Conservation (phyloP, 768 basidiomycete genomes). For the Hydnomerulius pinastri region DNA sequence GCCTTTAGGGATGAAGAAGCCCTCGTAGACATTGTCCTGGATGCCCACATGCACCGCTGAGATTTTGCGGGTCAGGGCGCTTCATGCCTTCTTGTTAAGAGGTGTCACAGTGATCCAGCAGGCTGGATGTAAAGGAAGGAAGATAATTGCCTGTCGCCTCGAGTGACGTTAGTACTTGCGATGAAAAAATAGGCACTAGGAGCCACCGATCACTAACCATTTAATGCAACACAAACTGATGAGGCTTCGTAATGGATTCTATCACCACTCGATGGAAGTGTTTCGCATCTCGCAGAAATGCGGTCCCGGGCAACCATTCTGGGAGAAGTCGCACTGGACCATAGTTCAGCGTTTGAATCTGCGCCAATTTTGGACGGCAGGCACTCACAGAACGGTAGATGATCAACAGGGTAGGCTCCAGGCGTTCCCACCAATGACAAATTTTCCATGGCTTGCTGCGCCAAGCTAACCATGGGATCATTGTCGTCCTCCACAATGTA, state of each 20-base stretch:
- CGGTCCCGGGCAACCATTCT: constrained; percentile 30
- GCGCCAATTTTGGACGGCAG: constrained; percentile 23
- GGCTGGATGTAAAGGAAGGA: background rate
- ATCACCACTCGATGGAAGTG: constrained; percentile 28
- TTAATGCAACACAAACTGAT: constrained; percentile 40
- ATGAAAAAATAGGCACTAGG: background rate
- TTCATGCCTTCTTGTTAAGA: no score
- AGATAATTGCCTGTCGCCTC: background rate
- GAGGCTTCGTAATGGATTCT: constrained; percentile 47
- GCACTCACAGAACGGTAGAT: constrained; percentile 3
- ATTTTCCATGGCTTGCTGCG: constrained; percentile 19
- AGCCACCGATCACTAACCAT: constrained; percentile 33
- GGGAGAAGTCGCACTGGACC: constrained; percentile 46
- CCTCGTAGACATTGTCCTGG: no score
- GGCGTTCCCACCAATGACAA: constrained; percentile 1
- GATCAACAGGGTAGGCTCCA: constrained; percentile 2
- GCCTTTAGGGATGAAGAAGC: no score
- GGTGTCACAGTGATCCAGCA: no score
- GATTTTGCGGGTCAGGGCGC: no score
- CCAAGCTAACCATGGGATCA: constrained; percentile 34
- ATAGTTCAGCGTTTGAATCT: constrained; percentile 15
- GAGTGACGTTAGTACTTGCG: background rate
- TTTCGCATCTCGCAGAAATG: constrained; percentile 28
- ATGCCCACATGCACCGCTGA: no score
- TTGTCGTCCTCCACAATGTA: constrained; percentile 33